These are phyloP conservation scores for Cercospora sp. DNA, from an alignment of 2,329 filamentous ascomycete species.

Conservation along the genomic window DNA sequence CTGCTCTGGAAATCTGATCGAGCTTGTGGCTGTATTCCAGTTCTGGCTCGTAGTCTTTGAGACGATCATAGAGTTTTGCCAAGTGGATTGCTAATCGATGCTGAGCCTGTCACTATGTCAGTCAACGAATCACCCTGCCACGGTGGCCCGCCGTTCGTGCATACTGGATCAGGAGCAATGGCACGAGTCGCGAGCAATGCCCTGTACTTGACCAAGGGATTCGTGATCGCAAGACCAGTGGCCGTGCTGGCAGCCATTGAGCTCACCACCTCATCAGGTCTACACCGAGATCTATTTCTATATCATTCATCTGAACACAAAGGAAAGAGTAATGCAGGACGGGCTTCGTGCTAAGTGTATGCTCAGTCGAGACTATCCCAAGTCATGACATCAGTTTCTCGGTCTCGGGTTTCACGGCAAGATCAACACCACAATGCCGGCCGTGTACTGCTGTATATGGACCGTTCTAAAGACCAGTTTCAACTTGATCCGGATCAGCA, in stretches of 20 bases:
- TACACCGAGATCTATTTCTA: constrained; percentile 7
- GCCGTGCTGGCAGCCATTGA: constrained; percentile 31
- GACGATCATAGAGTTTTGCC: constrained; percentile 70
- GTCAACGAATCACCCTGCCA: background rate
- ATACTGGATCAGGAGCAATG: constrained; percentile 64
- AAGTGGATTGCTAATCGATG: constrained; percentile 64
- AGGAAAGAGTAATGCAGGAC: background rate
- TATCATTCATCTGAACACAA: background rate
- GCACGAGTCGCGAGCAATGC: constrained; percentile 66
- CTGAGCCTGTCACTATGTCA: constrained; percentile 28
- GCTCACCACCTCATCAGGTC: constrained; percentile 15
- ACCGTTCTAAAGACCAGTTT: background rate
- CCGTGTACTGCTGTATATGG: background rate
- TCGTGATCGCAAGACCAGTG: constrained; percentile 54
- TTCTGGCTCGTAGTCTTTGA: constrained; percentile 77
- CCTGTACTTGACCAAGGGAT: constrained; percentile 75
- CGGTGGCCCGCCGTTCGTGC: background rate
- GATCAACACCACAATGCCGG: background rate
- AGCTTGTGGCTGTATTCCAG: constrained; percentile 68
- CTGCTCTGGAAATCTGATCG: constrained; percentile 56
- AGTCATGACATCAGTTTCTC: constrained; percentile 13
- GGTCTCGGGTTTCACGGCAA: background rate
- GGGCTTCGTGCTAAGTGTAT: background rate
- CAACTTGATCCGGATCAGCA: background rate
- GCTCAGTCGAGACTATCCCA: background rate